Evolutionary conservation across 257 asterid genomes (phyloP).

Genomic region (Solanum sparsipilum): DNA sequence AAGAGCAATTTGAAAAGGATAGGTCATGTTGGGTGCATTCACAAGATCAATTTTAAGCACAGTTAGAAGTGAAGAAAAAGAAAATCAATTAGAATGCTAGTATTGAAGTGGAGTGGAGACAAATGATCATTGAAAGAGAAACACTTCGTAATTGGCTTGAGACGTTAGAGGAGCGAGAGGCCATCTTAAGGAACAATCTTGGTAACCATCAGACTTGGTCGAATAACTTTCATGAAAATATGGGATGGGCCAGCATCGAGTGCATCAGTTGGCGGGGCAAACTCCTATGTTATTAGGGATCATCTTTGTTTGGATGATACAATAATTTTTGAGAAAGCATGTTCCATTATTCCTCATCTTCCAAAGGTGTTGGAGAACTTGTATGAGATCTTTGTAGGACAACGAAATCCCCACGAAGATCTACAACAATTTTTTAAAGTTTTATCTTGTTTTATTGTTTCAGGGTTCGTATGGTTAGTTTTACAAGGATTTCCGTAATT

Average conservation of each 20-base stretch:
- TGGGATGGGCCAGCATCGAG: not conserved
- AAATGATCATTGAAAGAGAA: not conserved
- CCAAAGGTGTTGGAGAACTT: not conserved
- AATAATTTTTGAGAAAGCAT: not conserved
- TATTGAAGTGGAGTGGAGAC: not conserved
- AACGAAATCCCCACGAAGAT: not conserved
- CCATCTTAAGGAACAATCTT: not conserved
- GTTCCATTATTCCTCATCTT: not conserved
- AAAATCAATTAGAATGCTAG: not conserved
- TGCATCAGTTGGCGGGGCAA: not conserved
- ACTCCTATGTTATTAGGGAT: not conserved
- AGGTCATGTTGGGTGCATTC: not conserved
- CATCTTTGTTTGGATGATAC: not conserved
- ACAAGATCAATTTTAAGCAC: not conserved
- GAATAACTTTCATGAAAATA: not conserved
- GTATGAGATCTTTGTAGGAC: not conserved
- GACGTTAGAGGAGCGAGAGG: not conserved
- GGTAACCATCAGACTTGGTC: not conserved
- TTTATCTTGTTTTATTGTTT: too few species aligned
- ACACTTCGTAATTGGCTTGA: not conserved
- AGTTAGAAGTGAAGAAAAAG: not conserved
- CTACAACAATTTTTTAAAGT: too few species aligned
- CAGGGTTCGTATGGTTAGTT: too few species aligned
- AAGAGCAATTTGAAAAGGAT: not conserved
- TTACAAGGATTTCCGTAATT: too few species aligned